Evolutionary conservation across 2,329 filamentous ascomycete genomes (phyloP).

Genomic region (Akanthomyces dipterigenus): DNA sequence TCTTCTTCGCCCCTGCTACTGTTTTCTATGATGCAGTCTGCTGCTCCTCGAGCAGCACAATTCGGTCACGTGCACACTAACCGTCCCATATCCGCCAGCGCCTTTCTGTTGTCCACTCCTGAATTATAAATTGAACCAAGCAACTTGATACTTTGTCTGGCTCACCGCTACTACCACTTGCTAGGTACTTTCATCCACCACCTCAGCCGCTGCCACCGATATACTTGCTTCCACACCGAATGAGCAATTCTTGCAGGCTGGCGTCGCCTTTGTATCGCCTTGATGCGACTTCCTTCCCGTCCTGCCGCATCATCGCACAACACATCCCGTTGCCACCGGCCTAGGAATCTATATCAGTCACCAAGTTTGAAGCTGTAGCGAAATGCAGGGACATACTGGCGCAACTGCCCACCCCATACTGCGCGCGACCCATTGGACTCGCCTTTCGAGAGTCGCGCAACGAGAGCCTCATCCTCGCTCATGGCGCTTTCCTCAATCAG

Average conservation of each 20-base stretch:
- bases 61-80: not conserved
- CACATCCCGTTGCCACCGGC: slow-evolving; percentile 31
- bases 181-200: not conserved
- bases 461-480: slow-evolving; percentile 31
- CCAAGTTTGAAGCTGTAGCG: slow-evolving; percentile 35
- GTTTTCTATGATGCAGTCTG: not conserved
- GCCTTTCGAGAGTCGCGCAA: slow-evolving; percentile 25
- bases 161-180: not conserved
- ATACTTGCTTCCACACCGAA: not conserved
- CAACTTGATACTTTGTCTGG: too few relatives aligned
- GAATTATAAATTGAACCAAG: too few relatives aligned
- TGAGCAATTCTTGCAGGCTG: slow-evolving; percentile 16
- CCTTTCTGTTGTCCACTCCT: too few relatives aligned
- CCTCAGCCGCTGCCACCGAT: not conserved
- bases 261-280: slow-evolving; percentile 26
- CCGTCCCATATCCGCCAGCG: too few relatives aligned
- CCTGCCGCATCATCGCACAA: slow-evolving; percentile 26
- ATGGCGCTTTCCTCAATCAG: slow-evolving; percentile 30
- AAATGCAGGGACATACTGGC: slow-evolving; percentile 32
- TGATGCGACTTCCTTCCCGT: slow-evolving; percentile 30
- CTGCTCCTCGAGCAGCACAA: not conserved
- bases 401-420: too few relatives aligned
- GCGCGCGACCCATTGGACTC: slow-evolving; percentile 28
- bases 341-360: slow-evolving; percentile 37
- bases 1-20: not conserved